Base-by-base conservation (phyloP, 2,329 filamentous ascomycete genomes). In the Scedosporium apiospermum region DNA sequence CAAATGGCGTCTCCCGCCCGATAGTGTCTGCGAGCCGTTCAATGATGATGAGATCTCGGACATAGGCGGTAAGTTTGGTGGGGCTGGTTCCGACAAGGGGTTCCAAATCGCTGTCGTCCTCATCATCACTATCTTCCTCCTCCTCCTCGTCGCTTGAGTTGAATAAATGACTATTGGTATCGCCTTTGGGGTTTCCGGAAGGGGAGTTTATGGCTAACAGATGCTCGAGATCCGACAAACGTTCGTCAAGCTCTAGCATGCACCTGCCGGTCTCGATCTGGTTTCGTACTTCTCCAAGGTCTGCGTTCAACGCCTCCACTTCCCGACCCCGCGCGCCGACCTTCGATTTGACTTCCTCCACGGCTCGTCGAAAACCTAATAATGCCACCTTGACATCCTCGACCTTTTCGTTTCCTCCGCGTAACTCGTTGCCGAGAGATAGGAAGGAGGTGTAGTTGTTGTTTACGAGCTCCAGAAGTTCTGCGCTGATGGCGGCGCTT, bases 391-490 rank as follows among this genome's bases (percentile, higher is more conserved):
- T 84, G 38, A 98, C 88, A 70, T 96, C 91, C 71, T 96, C 93
- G 0, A 97, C 88, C 72, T 88, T 90, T 69, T 97, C 93, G 70
- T 96, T 93, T 6, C 96, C 96, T 2, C 93, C 93, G 62, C 86
- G 85, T 53, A 99, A 77, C 68, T 91, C 90, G 57, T 83, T 86
- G 0, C 95, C 96, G 0, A 99, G 77, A 0, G 87, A 88, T 4
- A 99, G 76, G 69, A 99, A 99, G 63, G 93, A 89, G 58, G 91
- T 88, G 73, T 99, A 98, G 75, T 99, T 96, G 60, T 88, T 84
- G 71, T 99, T 99, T 67, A 99, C 95, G 6, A 99, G 84, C 76
- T 97, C 93, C 18, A 99, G 81, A 2, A 99, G 82, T 76, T 99
- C 95, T 65, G 88, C 85, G 69, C 88, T 90, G 65, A 99, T 87